Evolutionary conservation across 1,139 yeast genomes (phyloP).

Genomic region (Candida sanyaensis): DNA sequence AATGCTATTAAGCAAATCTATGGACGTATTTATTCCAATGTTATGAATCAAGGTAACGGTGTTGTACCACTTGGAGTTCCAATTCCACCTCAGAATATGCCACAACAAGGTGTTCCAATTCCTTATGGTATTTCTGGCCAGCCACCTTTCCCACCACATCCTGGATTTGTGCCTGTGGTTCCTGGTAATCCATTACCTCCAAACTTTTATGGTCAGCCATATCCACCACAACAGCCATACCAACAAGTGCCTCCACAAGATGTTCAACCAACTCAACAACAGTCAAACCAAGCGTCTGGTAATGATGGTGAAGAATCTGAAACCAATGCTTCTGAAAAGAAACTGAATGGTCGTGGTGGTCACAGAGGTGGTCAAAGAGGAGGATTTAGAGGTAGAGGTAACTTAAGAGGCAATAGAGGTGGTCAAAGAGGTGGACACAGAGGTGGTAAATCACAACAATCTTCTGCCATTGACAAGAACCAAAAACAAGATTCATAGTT

Average conservation of each 20-base stretch:
- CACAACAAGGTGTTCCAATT: constrained; percentile 14
- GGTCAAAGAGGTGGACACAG: constrained; percentile 21
- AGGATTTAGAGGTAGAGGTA: constrained; percentile 18
- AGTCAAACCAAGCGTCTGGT: not conserved
- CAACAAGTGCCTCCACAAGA: not conserved
- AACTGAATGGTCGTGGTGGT: constrained; percentile 17
- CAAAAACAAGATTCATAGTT: not conserved
- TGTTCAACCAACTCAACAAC: not conserved
- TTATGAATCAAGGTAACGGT: constrained; percentile 41
- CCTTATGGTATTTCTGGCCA: constrained; percentile 18
- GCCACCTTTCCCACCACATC: constrained; percentile 16
- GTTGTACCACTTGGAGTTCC: constrained; percentile 19
- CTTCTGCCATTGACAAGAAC: not conserved
- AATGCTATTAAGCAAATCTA: constrained; percentile 50
- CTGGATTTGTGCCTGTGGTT: constrained; percentile 16
- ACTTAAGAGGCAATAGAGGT: constrained; percentile 13
- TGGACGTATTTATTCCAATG: constrained; percentile 48
- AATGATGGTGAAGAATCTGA: not conserved
- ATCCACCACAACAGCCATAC: constrained; percentile 5
- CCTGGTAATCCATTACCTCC: constrained; percentile 36
- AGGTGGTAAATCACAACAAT: constrained; percentile 4
- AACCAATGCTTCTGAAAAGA: not conserved
- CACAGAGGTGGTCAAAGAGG: constrained; percentile 16
- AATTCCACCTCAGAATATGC: constrained; percentile 20
- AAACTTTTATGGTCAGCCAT: constrained; percentile 25